phyloP scores from a whole-genome alignment of 1,284 basidiomycete genomes.

The Cryptococcus deneoformans region DNA sequence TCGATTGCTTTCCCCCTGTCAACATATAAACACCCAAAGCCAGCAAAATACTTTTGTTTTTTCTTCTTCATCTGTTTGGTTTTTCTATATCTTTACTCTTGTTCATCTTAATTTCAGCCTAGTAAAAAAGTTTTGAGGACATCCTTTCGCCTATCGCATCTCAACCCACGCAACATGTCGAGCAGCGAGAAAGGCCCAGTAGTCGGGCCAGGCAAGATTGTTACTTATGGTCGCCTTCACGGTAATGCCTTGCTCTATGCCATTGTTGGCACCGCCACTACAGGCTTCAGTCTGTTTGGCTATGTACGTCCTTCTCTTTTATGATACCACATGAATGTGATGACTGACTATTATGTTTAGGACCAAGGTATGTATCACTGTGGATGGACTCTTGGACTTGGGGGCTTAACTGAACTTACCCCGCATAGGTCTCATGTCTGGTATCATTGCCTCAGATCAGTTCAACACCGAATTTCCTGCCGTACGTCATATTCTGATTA shows the following conservation, averaged over 20 bases:
- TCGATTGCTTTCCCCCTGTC: too few relatives aligned
- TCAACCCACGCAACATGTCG: not conserved
- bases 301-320: slow-evolving; percentile 15
- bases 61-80: too few relatives aligned
- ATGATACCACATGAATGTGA: too few relatives aligned
- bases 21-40: too few relatives aligned
- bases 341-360: too few relatives aligned
- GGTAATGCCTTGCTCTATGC: slow-evolving; percentile 36
- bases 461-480: slow-evolving; percentile 50
- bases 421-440: slow-evolving; percentile 42
- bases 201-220: slow-evolving; percentile 14
- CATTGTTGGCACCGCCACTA: slow-evolving; percentile 42
- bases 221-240: slow-evolving; percentile 39
- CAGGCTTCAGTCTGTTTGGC: slow-evolving; percentile 44
- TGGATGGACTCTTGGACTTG: not conserved
- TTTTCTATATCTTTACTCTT: too few relatives aligned
- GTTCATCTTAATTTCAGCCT: too few relatives aligned
- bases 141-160: not conserved
- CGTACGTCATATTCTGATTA: slow-evolving; percentile 10
- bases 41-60: too few relatives aligned
- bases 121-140: too few relatives aligned
- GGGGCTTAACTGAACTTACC: not conserved
- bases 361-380: slow-evolving; percentile 30
- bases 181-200: slow-evolving; percentile 8
- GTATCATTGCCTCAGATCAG: slow-evolving; percentile 49